phyloP scores from a whole-genome alignment of 352 stramenopile species.

The Phytophthora fragariae region DNA sequence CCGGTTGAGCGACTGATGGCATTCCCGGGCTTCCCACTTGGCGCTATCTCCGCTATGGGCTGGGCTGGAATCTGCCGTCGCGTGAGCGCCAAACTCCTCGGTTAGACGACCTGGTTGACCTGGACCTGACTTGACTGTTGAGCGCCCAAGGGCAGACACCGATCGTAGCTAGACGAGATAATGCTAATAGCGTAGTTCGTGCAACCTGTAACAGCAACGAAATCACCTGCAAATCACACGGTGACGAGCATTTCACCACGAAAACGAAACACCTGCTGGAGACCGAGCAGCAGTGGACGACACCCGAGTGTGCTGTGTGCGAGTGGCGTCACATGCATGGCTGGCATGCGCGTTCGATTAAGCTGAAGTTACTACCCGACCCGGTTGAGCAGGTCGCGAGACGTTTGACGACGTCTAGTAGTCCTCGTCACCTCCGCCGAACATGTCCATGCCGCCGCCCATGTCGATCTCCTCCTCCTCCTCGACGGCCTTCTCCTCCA shows the following conservation, averaged over 20 bases:
- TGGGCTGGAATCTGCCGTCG: slow-evolving; percentile 82
- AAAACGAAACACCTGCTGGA: not conserved
- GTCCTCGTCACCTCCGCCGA: slow-evolving; percentile 73
- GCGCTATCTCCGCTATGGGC: slow-evolving; percentile 75
- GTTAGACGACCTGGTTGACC: slow-evolving; percentile 34
- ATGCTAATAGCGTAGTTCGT: slow-evolving; percentile 10
- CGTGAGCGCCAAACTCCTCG: slow-evolving; percentile 72
- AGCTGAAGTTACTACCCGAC: slow-evolving; percentile 48
- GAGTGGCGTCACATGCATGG: slow-evolving; percentile 51
- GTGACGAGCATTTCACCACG: not conserved
- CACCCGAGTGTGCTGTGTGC: slow-evolving; percentile 41
- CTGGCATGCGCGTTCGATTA: slow-evolving; percentile 60
- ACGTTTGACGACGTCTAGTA: slow-evolving; percentile 63
- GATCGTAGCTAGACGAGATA: not conserved
- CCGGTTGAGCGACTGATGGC: slow-evolving; percentile 80
- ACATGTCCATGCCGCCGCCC: slow-evolving; percentile 88
- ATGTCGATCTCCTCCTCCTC: slow-evolving; percentile 87
- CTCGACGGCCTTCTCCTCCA: slow-evolving; percentile 72
- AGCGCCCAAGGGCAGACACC: not conserved
- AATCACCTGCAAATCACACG: slow-evolving; percentile 17
- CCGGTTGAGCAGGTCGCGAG: slow-evolving; percentile 13
- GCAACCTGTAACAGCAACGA: slow-evolving; percentile 23
- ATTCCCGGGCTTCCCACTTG: slow-evolving; percentile 80
- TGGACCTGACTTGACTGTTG: too few species aligned
- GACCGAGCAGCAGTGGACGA: not conserved